Evolutionary conservation across 257 asterid genomes (phyloP), one percentile per base, ranked within the genome.

Genomic region (Cordia subcordata): DNA sequence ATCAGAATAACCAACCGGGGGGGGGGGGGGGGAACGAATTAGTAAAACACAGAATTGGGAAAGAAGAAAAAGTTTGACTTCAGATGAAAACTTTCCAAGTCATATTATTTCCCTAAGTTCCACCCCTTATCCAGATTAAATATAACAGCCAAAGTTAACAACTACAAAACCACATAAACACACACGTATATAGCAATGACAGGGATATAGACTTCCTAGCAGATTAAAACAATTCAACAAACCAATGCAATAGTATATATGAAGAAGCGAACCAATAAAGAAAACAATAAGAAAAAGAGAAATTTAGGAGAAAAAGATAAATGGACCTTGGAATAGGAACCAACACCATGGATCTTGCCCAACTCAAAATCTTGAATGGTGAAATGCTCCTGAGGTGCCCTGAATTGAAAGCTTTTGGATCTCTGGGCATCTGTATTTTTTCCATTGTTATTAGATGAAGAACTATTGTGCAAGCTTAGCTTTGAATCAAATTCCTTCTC

Each of bases 271-370:
- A 1, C 21, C 47, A 42, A 15, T 8, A 3, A 14, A 49, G 3
- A 49, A 1, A 15, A 49, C 11, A 49, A 49, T 49, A 15, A 4
- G 13, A 49, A 17, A 49, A 17, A 42, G 14, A 9, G 12, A 42
- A 9, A 42, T 42, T 10, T 2, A 42, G 3, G 15, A 42, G 10
- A 13, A 42, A 5, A 17, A 11, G 13, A 12, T 21, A 53, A 22
- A 20, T 21, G 60, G 47, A 87, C 98, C 98, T 91, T 91, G 72
- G 98, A 87, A 79, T 91, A 91, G 72, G 98, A 91, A 80, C 98
- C 98, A 76, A 85, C 96, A 54, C 98, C 98, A 80, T 91, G 87
- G 88, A 91, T 91, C 86, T 87, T 91, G 57, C 82, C 98, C 83
- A 87, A 77, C 67, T 91, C 94, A 82, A 91, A 91, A 77, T 91